A percentile compares a stretch with the other conserved stretches of the same genome.
These are phyloP conservation scores for Tricholoma matsutake DNA, from an alignment of 768 basidiomycete genomes.

Conservation along the genomic window DNA sequence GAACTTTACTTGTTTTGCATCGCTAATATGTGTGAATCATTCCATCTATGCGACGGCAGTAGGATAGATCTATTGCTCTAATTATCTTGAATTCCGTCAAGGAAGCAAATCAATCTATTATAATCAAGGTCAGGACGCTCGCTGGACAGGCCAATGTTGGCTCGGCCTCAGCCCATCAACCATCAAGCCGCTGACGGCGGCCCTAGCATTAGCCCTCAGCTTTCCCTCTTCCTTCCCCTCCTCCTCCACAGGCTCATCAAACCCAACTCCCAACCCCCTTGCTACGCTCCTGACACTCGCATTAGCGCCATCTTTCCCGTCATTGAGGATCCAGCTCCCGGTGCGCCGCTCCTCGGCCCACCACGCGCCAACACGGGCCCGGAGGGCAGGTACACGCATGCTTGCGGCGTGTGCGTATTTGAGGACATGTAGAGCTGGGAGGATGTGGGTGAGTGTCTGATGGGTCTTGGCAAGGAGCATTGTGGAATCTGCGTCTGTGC, in stretches of 20 bases:
- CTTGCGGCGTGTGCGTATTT: conserved; percentile 56
- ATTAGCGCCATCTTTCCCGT: conserved; percentile 29
- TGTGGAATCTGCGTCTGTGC: conserved; percentile 20
- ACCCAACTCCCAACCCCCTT: conserved; percentile 41
- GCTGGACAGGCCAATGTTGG: conserved; percentile 23
- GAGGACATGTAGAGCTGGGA: conserved; percentile 50
- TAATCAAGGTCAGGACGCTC: neutral
- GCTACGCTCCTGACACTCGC: conserved; percentile 42
- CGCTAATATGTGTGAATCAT: neutral
- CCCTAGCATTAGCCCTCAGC: conserved; percentile 30
- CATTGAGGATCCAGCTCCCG: conserved; percentile 46
- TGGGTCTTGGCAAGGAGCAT: conserved; percentile 23
- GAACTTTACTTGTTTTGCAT: neutral
- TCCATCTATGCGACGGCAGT: neutral
- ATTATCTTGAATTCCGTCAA: neutral
- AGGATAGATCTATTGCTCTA: too few relatives aligned
- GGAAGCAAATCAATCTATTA: neutral
- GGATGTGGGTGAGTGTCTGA: conserved; percentile 34
- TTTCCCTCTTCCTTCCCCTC: conserved; percentile 26
- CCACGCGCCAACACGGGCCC: conserved; percentile 46
- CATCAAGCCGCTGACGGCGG: conserved; percentile 28
- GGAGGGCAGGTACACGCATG: conserved; percentile 49
- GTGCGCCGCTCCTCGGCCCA: conserved; percentile 56
- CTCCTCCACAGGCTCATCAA: conserved; percentile 24
- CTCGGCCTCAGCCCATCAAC: conserved; percentile 29